These are phyloP conservation scores for Pseudogymnoascus sp. DNA, from an alignment of 2,329 filamentous ascomycete genomes.

Conservation along the genomic window DNA sequence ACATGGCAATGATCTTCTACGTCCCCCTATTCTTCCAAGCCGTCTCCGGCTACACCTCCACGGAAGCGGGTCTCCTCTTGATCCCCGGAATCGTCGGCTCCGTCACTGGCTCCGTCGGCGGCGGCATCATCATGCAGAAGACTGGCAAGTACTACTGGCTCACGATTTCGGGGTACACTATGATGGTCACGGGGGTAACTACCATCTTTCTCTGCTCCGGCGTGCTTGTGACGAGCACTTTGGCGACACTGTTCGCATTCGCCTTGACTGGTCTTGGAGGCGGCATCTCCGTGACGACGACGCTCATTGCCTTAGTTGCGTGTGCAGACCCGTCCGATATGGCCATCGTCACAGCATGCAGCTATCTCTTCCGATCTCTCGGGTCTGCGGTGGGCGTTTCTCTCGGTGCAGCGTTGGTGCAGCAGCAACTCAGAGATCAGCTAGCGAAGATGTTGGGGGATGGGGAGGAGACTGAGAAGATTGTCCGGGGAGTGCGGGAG, in stretches of 20 bases:
- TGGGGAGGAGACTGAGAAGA: constrained; percentile 51
- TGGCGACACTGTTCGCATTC: constrained; percentile 48
- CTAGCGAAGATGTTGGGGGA: constrained; percentile 45
- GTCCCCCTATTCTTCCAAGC: constrained; percentile 73
- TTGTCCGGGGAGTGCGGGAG: constrained; percentile 60
- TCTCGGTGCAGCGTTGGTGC: constrained; percentile 57
- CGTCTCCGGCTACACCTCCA: constrained; percentile 54
- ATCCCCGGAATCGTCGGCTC: constrained; percentile 55
- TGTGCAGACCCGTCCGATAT: constrained; percentile 60
- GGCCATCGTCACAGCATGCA: constrained; percentile 68
- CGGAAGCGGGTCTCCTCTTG: constrained; percentile 54
- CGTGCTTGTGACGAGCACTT: constrained; percentile 37
- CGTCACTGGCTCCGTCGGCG: constrained; percentile 55
- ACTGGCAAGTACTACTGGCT: constrained; percentile 66
- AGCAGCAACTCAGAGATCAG: constrained; percentile 53
- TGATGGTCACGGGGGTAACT: constrained; percentile 45
- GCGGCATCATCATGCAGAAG: constrained; percentile 58
- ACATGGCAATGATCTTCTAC: constrained; percentile 55
- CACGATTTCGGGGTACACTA: constrained; percentile 47
- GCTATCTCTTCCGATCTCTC: constrained; percentile 70
- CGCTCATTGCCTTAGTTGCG: constrained; percentile 62
- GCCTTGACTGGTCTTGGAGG: constrained; percentile 40
- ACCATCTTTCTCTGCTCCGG: constrained; percentile 51
- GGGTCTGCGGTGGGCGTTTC: constrained; percentile 62
- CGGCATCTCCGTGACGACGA: constrained; percentile 58